phyloP scores from a whole-genome alignment of 2,329 filamentous ascomycete genomes.

The Penicillium psychrosexuale region DNA sequence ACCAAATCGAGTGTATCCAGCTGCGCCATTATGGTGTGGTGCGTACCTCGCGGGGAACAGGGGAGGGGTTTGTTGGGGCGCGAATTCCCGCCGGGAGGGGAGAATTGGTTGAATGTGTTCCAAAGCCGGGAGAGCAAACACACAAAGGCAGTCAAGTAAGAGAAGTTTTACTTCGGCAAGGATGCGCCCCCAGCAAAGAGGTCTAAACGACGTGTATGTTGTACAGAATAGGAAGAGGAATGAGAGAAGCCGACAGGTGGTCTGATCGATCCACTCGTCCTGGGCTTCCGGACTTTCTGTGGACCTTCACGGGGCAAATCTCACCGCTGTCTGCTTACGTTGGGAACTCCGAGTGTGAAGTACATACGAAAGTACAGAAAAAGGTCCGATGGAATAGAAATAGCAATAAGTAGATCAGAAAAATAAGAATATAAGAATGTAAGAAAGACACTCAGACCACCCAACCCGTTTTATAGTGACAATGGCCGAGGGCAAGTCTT shows the following conservation, averaged over 20 bases:
- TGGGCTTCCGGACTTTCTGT: background rate
- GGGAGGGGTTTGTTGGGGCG: slow-evolving; percentile 5
- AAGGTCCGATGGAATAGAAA: background rate
- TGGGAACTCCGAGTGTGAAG: background rate
- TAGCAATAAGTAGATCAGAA: background rate
- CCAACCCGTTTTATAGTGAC: background rate
- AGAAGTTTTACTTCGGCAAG: background rate
- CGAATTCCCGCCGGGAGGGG: slow-evolving; percentile 4
- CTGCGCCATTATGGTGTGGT: slow-evolving; percentile 71
- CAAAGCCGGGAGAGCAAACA: background rate
- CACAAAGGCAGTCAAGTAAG: background rate
- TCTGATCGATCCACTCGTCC: slow-evolving; percentile 8
- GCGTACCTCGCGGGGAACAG: background rate
- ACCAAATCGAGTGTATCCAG: slow-evolving; percentile 93
- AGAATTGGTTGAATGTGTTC: background rate
- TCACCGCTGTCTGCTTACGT: slow-evolving; percentile 5
- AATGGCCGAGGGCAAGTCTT: slow-evolving; percentile 1
- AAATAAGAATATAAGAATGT: background rate
- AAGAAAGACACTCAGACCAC: background rate
- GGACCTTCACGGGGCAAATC: slow-evolving; percentile 2
- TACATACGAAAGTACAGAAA: background rate
- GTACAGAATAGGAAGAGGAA: slow-evolving; percentile 2
- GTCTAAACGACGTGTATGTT: background rate
- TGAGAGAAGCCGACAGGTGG: slow-evolving; percentile 7
- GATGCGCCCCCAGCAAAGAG: background rate